Base-by-base conservation (phyloP, 352 stramenopile genomes). In the Saprolegnia parasitica region DNA sequence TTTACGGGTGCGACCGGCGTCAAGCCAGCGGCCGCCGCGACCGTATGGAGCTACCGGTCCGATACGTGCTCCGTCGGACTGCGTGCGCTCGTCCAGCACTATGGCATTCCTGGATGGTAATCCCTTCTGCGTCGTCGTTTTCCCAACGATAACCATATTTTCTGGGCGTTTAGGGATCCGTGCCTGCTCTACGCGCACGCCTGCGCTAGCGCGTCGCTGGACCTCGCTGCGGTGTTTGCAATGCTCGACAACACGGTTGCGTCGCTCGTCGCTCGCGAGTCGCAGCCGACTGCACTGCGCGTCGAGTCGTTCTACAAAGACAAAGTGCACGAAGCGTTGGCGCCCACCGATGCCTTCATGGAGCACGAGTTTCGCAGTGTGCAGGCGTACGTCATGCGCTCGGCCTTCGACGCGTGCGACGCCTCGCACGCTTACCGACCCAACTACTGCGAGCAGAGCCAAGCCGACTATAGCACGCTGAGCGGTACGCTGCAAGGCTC, bases 51-150 rank as follows among this genome's bases (percentile, higher is more conserved):
- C 46, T 49, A 54, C 15, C 20, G 26, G n/a, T 66, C 16, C 24
- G 58, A 66, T 23, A 66, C 32, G 21, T 47, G n/a, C 32, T 66
- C 58, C 4, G 10, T 66, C 23, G 37, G 58, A 1, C 16, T 66
- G 46, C 40, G 58, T 11, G 24, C 58, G 9, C 18, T 66, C 5
- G 37, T 52, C 4, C 23, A 29, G 5, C 58, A 66, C 3, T 52
- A 55, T 21, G 18, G n/a, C 29, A 11, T 21, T 39, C n/a, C n/a
- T 20, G 32, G 18, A 1, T 54, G 23, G n/a, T 66, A 54, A n/a
- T n/a, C 55, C 20, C 10, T 13, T 11, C 55, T 29, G n/a, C n/a
- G n/a, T n/a, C n/a, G n/a, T n/a, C n/a, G n/a, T 21, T 54, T 42
- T 16, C 9, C 15, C 23, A 23, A 20, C 8, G 13, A n/a, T 3